Percentiles rank a stretch among this genome's conserved stretches.
Evolutionary conservation across 78 protist species (phyloP).

Genomic region (Trichosphaerium sp.): DNA sequence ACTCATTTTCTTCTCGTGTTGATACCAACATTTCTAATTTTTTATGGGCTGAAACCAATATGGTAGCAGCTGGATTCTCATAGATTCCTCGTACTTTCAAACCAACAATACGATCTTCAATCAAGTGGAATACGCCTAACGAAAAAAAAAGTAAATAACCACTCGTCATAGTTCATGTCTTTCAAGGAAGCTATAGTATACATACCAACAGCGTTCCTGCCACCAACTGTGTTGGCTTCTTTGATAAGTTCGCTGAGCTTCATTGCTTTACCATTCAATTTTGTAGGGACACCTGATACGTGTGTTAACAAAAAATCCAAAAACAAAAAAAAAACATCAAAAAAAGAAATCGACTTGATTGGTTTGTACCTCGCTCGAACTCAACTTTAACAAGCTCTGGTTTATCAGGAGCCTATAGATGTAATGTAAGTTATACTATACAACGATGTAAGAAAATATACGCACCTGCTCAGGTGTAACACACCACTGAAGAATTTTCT

Average conservation of each 20-base stretch:
- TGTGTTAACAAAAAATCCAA: too few species aligned
- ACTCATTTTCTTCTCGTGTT: conserved; percentile 13
- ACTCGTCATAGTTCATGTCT: too few species aligned
- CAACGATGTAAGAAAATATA: neutral
- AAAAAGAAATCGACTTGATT: too few species aligned
- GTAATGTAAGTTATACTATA: neutral
- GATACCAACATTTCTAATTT: conserved; percentile 31
- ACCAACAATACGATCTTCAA: conserved; percentile 64
- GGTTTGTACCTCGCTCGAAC: conserved; percentile 20
- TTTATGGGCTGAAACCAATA: conserved; percentile 41
- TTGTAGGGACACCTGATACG: conserved; percentile 19
- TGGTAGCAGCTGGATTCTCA: conserved; percentile 57
- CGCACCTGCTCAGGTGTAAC: conserved; percentile 21
- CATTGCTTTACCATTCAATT: neutral
- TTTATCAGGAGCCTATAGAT: conserved; percentile 28
- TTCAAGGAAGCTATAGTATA: too few species aligned
- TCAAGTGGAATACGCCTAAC: conserved; percentile 53
- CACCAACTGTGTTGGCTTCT: conserved; percentile 15
- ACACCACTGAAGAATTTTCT: conserved; percentile 27
- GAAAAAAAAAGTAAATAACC: too few species aligned
- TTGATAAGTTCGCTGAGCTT: conserved; percentile 8
- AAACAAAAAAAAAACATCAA: too few species aligned
- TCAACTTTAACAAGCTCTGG: conserved; percentile 5
- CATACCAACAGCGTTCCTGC: conserved; percentile 63
- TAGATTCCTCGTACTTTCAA: conserved; percentile 51